Base-by-base conservation (phyloP, 805 yeast species). In the Diddensiella caesifluorescens region DNA sequence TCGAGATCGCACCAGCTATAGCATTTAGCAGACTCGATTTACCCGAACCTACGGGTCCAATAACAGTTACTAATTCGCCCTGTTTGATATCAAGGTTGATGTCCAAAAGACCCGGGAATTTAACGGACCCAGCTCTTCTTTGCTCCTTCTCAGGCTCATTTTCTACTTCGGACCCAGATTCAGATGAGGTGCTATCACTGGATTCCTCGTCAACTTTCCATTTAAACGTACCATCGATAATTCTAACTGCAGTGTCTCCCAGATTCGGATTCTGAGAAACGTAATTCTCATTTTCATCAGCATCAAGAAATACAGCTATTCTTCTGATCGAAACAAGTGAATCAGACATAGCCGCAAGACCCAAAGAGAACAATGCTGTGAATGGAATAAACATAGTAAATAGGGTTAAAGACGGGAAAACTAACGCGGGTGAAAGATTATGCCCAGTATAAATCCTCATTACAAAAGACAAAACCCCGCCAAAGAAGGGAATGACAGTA, bases 281-380 rank as follows among this genome's bases (percentile, higher is more conserved):
- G 3, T 56, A 55, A 12, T 55, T 50, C 1, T 56, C 59, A 31
- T 57, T 58, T 50, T 70, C 70, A 15, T 68, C 68, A 22, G 70
- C 65, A 36, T 72, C 68, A 58, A 90, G 72, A 58, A 88, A 90
- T 18, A 76, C 80, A 47, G 73, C 74, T 40, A 90, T 80, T 73
- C 98, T 83, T 59, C 84, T 89, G 41, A 89, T 61, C 1, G 97
- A 87, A 18, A 89, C 95, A 63, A 83, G 86, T 4, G 95, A 81
- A 60, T 88, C 95, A 44, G 88, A 80, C 28, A 81, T 83, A 53
- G 75, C 77, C 22, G 94, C 78, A 27, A 88, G 69, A 86, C 86
- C 86, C 63, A 84, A 67, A 2, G 77, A 71, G 21, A 82, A 67
- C 28, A 79, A 68, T 48, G 79, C 64, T 0, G 84, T 77, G 50